phyloP scores from a whole-genome alignment of 2,329 filamentous ascomycete species.

The Botrytis tulipae region DNA sequence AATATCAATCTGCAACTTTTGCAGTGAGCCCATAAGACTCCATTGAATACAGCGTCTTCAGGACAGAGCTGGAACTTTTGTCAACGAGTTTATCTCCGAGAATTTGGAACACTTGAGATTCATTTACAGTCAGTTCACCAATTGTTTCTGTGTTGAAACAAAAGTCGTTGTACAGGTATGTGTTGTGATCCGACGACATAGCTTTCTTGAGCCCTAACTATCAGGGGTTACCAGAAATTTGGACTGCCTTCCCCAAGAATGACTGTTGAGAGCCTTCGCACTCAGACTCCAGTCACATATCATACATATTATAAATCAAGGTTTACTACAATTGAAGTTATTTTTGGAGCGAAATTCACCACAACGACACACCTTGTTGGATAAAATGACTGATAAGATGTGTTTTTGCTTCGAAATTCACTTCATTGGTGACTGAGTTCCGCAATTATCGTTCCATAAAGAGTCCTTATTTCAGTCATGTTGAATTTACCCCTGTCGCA shows the following conservation, averaged over 20 bases:
- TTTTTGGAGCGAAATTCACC: neutral
- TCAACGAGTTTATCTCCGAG: no score
- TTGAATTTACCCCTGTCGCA: fast-evolving
- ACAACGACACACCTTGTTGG: neutral
- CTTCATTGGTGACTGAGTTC: neutral
- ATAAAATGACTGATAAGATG: neutral
- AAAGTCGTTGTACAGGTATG: no score
- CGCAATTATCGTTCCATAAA: neutral
- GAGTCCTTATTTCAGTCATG: neutral
- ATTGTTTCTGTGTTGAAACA: no score
- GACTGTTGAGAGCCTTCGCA: neutral
- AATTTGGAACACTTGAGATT: no score
- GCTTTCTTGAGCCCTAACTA: no score
- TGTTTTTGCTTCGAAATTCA: neutral
- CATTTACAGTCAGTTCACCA: no score
- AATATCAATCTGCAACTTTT: no score
- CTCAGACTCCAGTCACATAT: neutral
- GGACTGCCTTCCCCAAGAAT: neutral
- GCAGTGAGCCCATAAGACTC: no score
- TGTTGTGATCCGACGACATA: no score
- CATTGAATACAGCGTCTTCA: no score
- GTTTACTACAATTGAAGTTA: neutral
- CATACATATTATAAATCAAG: neutral
- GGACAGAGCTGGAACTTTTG: no score
- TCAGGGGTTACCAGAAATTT: neutral